A percentile compares a stretch with the other conserved stretches of the same genome.
Conservation (phyloP, 2,329 filamentous ascomycete species). For the Ophiostoma angusticollis region DNA sequence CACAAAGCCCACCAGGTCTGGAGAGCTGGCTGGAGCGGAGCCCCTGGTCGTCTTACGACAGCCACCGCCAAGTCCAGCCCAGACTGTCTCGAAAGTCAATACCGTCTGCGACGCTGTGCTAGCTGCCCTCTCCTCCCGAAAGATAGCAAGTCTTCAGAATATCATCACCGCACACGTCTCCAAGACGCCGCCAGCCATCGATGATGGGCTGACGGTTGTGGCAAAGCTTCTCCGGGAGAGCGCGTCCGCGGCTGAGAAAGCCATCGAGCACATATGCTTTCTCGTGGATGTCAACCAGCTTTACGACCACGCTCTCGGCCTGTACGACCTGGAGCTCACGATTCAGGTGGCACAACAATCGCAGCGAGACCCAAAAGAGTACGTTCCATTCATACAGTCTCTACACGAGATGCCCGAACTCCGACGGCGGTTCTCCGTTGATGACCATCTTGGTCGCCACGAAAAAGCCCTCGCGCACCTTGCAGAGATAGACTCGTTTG, state of each 20-base stretch:
- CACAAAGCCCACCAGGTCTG: slow-evolving; percentile 50
- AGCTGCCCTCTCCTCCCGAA: slow-evolving; percentile 47
- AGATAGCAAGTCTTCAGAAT: slow-evolving; percentile 64
- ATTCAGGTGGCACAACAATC: slow-evolving; percentile 89
- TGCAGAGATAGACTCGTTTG: slow-evolving; percentile 58
- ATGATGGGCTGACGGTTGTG: slow-evolving; percentile 70
- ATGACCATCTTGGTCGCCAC: slow-evolving; percentile 69
- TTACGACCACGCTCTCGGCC: slow-evolving; percentile 77
- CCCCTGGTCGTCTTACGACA: background rate
- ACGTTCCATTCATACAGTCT: slow-evolving; percentile 84
- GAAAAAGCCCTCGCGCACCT: slow-evolving; percentile 68
- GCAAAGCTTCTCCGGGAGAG: slow-evolving; percentile 58
- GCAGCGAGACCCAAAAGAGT: slow-evolving; percentile 89
- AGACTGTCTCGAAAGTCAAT: slow-evolving; percentile 82
- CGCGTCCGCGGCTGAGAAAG: slow-evolving; percentile 64
- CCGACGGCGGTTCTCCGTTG: slow-evolving; percentile 70
- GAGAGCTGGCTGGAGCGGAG: too few relatives aligned
- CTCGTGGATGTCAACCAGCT: slow-evolving; percentile 84
- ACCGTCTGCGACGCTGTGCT: slow-evolving; percentile 78
- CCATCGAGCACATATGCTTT: slow-evolving; percentile 95
- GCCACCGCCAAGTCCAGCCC: background rate
- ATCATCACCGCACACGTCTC: slow-evolving; percentile 90
- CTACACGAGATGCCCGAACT: slow-evolving; percentile 61
- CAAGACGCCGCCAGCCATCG: slow-evolving; percentile 80
- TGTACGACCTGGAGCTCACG: slow-evolving; percentile 85